Evolutionary conservation across 257 asterid species (phyloP), one percentile per base, ranked within the genome.

Genomic region (Solanum sitiens): DNA sequence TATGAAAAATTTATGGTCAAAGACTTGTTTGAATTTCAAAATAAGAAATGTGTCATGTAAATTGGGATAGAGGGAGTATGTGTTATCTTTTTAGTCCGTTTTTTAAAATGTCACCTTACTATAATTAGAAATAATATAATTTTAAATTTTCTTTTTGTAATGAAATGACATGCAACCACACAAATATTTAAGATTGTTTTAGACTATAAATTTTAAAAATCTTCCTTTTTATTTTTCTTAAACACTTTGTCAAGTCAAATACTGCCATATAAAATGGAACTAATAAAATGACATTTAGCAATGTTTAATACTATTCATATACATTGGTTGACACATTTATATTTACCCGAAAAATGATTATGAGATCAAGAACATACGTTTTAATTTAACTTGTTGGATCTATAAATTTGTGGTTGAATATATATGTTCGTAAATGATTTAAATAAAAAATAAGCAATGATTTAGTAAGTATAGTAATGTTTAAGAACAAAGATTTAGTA

Each of bases 231-330:
- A 0, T 53, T 53, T 53, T 53, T 53, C 63, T 53, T 53, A 53
- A 23, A 63, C 14, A 63, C 14, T n/a, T 13, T 63, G 3, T 4
- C 14, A 63, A 63, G 32, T 63, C 7, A 63, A 63, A 23, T 1
- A 0, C 0, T 61, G 1, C 0, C 7, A 61, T 3, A 4, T 23
- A 61, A 61, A 61, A 61, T 61, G 1, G 1, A 25, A 63, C 30
- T 1, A 61, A 18, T 32, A 2, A 63, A 63, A n/a, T 11, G n/a
- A 4, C 15, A 63, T n/a, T n/a, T 63, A 63, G n/a, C 32, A 23
- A 11, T 9, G 71, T n/a, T 10, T 63, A 4, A 4, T 23, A 23
- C 32, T 63, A 10, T 63, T 10, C 15, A 63, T 10, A 0, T 4
- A 10, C 71, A 63, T 63, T 63, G 30, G 0, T 63, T 11, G 30